phyloP scores from a whole-genome alignment of 306 rosid species.

The Cajanus cajan region DNA sequence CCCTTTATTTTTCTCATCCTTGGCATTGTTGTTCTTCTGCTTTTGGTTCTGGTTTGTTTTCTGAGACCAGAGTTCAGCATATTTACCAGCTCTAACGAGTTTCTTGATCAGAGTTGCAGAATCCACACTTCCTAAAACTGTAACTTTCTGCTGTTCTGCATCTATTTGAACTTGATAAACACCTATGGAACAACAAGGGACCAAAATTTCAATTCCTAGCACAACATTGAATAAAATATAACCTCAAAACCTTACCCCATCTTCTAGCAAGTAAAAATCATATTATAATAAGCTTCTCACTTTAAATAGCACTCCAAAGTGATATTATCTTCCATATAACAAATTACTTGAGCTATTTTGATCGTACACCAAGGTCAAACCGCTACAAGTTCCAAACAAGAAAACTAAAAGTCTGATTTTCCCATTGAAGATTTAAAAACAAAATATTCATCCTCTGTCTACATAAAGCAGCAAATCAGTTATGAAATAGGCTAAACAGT shows the following conservation, averaged over 20 bases:
- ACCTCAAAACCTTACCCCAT: not conserved
- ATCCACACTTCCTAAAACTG: conserved; percentile 80
- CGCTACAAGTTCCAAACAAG: not conserved
- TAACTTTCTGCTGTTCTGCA: conserved; percentile 82
- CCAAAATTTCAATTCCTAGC: not conserved
- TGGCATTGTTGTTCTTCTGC: conserved; percentile 60
- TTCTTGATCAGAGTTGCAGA: conserved; percentile 71
- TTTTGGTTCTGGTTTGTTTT: conserved; percentile 58
- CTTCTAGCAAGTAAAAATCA: not conserved
- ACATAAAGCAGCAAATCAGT: not conserved
- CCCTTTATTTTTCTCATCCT: conserved; percentile 55
- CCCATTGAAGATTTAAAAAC: not conserved
- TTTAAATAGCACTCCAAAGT: not conserved
- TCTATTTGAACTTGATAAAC: conserved; percentile 79
- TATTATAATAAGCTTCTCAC: not conserved
- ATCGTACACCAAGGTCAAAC: not conserved
- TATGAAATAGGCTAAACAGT: not conserved
- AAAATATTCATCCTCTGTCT: not conserved
- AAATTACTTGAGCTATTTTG: not conserved
- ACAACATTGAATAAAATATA: not conserved
- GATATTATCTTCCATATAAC: not conserved
- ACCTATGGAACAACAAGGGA: conserved; percentile 40
- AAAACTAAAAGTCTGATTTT: not conserved
- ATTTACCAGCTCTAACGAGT: conserved; percentile 72
- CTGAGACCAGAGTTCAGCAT: conserved; percentile 79